phyloP scores from a whole-genome alignment of 345 rosid genomes.

The Salix viminalis region DNA sequence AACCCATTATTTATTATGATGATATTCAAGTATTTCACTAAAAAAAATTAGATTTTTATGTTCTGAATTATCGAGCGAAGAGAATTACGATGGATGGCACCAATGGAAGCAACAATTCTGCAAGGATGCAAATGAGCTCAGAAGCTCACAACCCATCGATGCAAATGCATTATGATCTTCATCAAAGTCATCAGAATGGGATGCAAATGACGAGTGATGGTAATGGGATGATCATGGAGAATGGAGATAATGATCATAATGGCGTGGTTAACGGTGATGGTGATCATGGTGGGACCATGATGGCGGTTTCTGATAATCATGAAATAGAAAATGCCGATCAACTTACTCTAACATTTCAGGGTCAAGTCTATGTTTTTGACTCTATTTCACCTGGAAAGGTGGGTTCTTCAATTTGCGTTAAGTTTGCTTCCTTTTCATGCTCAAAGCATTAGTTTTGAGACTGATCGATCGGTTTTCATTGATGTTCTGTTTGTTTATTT shows the following conservation, averaged over 20 bases:
- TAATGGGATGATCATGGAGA: slow-evolving; percentile 31
- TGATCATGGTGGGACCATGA: too few species aligned
- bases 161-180: slow-evolving; percentile 32
- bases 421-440: not conserved
- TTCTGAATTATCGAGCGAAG: not conserved
- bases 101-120: slow-evolving; percentile 30
- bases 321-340: slow-evolving; percentile 11
- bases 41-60: not conserved
- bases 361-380: slow-evolving; percentile 22
- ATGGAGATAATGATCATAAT: slow-evolving; percentile 29
- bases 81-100: slow-evolving; percentile 38
- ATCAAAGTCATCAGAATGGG: slow-evolving; percentile 25
- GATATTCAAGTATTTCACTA: not conserved
- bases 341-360: slow-evolving; percentile 24
- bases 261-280: slow-evolving; percentile 25
- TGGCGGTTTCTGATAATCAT: not conserved
- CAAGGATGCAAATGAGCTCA: slow-evolving; percentile 31
- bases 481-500: too few species aligned
- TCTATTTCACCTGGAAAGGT: slow-evolving; percentile 19
- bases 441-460: not conserved
- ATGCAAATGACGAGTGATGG: slow-evolving; percentile 42
- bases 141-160: slow-evolving; percentile 40
- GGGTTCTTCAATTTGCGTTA: too few species aligned
- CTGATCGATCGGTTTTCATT: too few species aligned
- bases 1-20: not conserved